Evolutionary conservation across 2,329 filamentous ascomycete species (phyloP).

Genomic region (Paramyrothecium roridum): DNA sequence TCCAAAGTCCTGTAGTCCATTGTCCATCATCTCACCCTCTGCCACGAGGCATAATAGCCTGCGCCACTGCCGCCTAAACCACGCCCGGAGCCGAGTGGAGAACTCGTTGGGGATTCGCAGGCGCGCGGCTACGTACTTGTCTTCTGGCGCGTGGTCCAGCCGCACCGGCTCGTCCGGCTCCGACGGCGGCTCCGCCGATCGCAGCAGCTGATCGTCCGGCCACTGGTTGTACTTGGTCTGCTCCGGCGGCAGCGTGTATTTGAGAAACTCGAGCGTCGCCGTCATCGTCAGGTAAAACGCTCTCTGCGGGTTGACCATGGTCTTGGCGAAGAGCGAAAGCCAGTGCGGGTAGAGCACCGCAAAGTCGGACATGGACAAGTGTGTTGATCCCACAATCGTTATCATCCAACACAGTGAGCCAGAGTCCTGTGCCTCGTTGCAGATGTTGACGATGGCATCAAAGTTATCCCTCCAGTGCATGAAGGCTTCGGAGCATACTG

Average conservation of each 20-base stretch:
- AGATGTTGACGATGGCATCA: slow-evolving; percentile 51
- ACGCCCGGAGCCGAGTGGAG: slow-evolving; percentile 42
- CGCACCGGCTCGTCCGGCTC: slow-evolving; percentile 41
- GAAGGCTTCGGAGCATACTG: slow-evolving; percentile 66
- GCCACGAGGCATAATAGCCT: slow-evolving; percentile 27
- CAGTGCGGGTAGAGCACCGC: slow-evolving; percentile 59
- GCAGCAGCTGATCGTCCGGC: slow-evolving; percentile 50
- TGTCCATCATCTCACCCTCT: not conserved
- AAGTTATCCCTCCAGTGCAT: slow-evolving; percentile 69
- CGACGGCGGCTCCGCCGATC: slow-evolving; percentile 32
- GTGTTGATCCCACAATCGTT: slow-evolving; percentile 57
- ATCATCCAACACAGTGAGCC: slow-evolving; percentile 47
- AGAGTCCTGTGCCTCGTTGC: slow-evolving; percentile 49
- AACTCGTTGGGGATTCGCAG: slow-evolving; percentile 59
- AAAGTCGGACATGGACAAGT: slow-evolving; percentile 66
- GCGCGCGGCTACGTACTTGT: slow-evolving; percentile 56
- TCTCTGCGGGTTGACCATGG: slow-evolving; percentile 58
- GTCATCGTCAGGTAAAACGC: slow-evolving; percentile 63
- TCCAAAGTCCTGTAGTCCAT: slow-evolving; percentile 5
- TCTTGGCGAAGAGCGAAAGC: slow-evolving; percentile 58
- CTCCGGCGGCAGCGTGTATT: slow-evolving; percentile 44
- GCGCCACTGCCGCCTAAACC: slow-evolving; percentile 32
- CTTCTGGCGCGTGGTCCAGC: slow-evolving; percentile 49
- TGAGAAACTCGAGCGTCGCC: slow-evolving; percentile 60
- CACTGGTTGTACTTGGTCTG: slow-evolving; percentile 48